A percentile compares a stretch with the other conserved stretches of the same genome.
Conservation (phyloP, 2,329 filamentous ascomycete species). For the Fonsecaea monophora region DNA sequence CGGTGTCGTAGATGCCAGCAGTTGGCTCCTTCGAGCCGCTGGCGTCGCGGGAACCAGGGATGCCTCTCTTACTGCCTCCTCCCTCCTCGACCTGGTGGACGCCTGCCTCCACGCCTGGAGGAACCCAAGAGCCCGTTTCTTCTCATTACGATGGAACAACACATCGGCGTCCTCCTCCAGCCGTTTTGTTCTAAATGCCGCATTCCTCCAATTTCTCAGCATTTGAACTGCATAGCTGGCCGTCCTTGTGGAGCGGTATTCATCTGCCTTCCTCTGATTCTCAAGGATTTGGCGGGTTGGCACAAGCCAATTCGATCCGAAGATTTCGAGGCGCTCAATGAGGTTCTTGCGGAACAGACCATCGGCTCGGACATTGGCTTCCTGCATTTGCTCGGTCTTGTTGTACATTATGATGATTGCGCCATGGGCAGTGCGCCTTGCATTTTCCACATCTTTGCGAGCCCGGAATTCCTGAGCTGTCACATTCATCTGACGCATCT, state of each 20-base stretch:
- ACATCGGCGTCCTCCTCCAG: conserved; percentile 34
- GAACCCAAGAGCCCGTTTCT: conserved; percentile 25
- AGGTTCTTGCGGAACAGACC: conserved; percentile 22
- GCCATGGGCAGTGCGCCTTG: conserved; percentile 23
- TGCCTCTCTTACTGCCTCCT: conserved; percentile 20
- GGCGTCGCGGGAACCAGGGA: conserved; percentile 31
- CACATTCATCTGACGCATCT: conserved; percentile 24
- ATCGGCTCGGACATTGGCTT: conserved; percentile 22
- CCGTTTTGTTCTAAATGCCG: conserved; percentile 26
- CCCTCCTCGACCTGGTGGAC: conserved; percentile 4
- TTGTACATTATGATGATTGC: conserved; percentile 33
- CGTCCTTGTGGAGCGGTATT: conserved; percentile 31
- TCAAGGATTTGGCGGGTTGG: conserved; percentile 30
- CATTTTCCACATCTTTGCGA: conserved; percentile 26
- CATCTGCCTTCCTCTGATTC: conserved; percentile 30
- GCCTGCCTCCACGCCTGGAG: conserved; percentile 30
- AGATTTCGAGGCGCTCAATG: conserved; percentile 25
- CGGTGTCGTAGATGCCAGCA: conserved; percentile 34
- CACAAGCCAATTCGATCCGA: conserved; percentile 31
- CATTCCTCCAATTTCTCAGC: conserved; percentile 31
- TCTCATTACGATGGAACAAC: conserved; percentile 32
- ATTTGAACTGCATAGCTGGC: conserved; percentile 24
- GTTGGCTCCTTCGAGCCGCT: conserved; percentile 31
- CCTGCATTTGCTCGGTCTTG: conserved; percentile 23
- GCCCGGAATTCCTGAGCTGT: conserved; percentile 29